Evolutionary conservation across 2,329 filamentous ascomycete species (phyloP).

Genomic region (Dothistroma septosporum): DNA sequence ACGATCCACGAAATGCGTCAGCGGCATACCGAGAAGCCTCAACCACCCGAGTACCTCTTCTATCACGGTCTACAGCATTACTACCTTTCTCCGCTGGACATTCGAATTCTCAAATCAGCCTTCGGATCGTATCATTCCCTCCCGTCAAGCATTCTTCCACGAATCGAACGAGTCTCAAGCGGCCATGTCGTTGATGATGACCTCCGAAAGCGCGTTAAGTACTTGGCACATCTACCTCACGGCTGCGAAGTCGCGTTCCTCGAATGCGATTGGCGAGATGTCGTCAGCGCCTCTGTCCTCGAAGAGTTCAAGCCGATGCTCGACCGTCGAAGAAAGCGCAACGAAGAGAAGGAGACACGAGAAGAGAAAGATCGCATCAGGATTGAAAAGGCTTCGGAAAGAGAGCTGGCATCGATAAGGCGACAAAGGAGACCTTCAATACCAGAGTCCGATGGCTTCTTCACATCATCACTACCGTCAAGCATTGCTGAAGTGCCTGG

Average conservation of each 20-base stretch:
- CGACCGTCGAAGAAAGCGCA: conserved; percentile 68
- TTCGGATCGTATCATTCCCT: conserved; percentile 80
- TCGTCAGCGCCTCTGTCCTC: conserved; percentile 71
- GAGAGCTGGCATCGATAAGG: conserved; percentile 63
- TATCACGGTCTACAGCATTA: conserved; percentile 84
- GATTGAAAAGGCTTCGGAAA: conserved; percentile 74
- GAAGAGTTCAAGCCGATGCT: conserved; percentile 72
- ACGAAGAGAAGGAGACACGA: conserved; percentile 75
- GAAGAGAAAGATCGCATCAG: conserved; percentile 82
- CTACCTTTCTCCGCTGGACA: conserved; percentile 85
- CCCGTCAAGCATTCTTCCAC: conserved; percentile 78
- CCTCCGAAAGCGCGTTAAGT: conserved; percentile 77
- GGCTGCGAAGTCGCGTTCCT: conserved; percentile 90
- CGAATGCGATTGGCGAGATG: conserved; percentile 93
- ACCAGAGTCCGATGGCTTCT: conserved; percentile 39
- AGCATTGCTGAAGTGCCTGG: conserved; percentile 27
- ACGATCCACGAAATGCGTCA: conserved; percentile 46
- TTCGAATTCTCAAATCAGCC: conserved; percentile 83
- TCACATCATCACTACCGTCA: conserved; percentile 26
- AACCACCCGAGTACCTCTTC: conserved; percentile 68
- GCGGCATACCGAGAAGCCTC: conserved; percentile 42
- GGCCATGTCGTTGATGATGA: conserved; percentile 85
- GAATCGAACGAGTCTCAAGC: conserved; percentile 83
- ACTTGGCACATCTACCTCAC: conserved; percentile 77
- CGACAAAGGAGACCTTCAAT: conserved; percentile 54